These are phyloP conservation scores for Plasmodium sp. DNA, from an alignment of 169 alveolate genomes.

Conservation along the genomic window DNA sequence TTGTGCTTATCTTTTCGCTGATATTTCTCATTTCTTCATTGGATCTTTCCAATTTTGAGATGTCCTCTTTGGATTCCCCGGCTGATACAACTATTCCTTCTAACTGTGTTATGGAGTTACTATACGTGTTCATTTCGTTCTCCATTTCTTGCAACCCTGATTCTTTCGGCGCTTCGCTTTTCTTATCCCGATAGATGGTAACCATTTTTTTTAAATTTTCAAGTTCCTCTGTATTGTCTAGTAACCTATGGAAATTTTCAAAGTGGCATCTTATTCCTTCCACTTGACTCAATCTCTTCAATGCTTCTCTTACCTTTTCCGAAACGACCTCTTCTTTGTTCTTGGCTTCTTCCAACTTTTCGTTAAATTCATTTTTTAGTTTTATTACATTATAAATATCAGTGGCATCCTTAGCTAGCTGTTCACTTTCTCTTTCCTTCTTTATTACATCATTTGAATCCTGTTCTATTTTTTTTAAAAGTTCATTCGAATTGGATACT, in stretches of 20 bases:
- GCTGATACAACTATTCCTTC: not conserved
- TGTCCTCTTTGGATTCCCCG: not conserved
- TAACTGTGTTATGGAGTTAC: not conserved
- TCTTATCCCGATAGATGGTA: not conserved
- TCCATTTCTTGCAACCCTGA: not conserved
- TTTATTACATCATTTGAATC: not conserved
- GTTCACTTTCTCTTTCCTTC: constrained; percentile 3
- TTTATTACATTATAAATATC: not conserved
- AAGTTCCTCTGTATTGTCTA: constrained; percentile 2
- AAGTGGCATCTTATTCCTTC: not conserved
- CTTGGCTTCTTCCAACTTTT: not conserved
- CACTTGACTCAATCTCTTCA: not conserved
- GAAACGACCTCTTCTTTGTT: not conserved
- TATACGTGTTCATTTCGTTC: not conserved
- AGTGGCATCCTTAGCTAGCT: not conserved
- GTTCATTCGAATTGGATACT: not conserved
- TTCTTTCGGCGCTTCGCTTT: not conserved
- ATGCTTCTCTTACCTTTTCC: not conserved
- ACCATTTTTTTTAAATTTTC: not conserved
- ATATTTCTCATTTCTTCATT: not conserved
- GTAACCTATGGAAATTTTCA: not conserved
- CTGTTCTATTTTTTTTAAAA: not conserved
- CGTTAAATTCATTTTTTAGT: not conserved
- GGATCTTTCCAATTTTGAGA: not conserved
- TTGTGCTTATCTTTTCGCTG: not conserved